Evolutionary conservation across 2,329 filamentous ascomycete species (phyloP), one percentile per base, ranked within the genome.

Genomic region (Aspergillus proliferans): DNA sequence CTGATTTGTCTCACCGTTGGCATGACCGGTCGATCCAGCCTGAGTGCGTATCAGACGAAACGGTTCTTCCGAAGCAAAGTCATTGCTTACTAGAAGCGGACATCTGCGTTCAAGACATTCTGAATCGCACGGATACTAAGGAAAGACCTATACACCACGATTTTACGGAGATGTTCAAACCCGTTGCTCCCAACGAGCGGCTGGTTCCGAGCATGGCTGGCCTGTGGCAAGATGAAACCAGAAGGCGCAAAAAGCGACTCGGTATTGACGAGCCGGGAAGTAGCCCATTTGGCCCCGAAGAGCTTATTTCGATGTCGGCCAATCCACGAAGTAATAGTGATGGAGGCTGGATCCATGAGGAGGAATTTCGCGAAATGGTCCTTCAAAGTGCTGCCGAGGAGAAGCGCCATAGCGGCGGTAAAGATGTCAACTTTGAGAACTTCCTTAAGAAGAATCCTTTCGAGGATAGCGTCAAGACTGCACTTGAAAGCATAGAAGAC

Each of bases 141-240:
- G 81, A 88, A 56, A 81, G 93, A n/a, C 77, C 75, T 3, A 76
- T 96, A 6, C 93, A 98, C 64, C 88, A 96, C 62, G 84, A 91
- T 61, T 95, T 98, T 58, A 73, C 85, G 19, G 93, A 97, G 66
- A 79, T 82, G 10, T 68, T 82, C 9, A 74, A 79, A 33, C 84
- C 87, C 3, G 67, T 85, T 18, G 74, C 81, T 0, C 68, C 77
- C 0, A 83, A 88, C 55, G 75, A 91, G 62, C 95, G 94, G 62
- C 77, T 95, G 9, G 91, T 98, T 4, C 84, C 88, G 62, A 98
- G 93, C 55, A 92, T 98, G 87, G 90, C 89, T 48, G 87, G 88
- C 0, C 71, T 98, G 2, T 98, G 93, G 93, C 84, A 84, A 63
- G 89, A 95, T 58, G 93, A 97, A 67, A 88, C 86, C 0, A 83